Conservation (phyloP, 2,329 filamentous ascomycete genomes). For the Cercospora sojina region DNA sequence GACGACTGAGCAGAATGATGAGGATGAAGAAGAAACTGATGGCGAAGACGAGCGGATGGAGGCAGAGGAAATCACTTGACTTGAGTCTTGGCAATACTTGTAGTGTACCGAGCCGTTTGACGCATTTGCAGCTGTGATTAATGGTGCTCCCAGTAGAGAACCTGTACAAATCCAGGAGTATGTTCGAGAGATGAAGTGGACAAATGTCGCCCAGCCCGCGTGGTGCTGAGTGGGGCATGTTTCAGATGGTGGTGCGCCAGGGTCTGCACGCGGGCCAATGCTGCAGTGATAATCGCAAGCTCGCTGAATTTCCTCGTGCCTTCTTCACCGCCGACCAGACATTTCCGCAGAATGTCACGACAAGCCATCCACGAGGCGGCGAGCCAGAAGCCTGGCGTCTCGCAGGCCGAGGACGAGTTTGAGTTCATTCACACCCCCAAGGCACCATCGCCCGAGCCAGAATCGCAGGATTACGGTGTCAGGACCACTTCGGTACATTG, state of each 20-base stretch:
- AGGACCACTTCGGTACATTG: conserved; percentile 56
- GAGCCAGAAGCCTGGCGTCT: conserved; percentile 18
- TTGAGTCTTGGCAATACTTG: background rate
- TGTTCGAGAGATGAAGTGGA: background rate
- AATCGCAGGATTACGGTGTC: conserved; percentile 59
- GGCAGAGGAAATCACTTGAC: background rate
- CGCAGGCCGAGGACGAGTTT: conserved; percentile 55
- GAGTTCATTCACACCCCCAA: conserved; percentile 66
- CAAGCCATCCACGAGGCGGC: conserved; percentile 7
- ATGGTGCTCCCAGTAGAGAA: too few species aligned
- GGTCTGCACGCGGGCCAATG: conserved; percentile 1
- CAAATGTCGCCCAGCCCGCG: background rate
- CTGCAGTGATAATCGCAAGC: background rate
- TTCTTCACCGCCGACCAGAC: conserved; percentile 1
- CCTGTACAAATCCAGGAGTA: too few species aligned
- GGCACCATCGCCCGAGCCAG: conserved; percentile 51
- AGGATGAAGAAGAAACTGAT: background rate
- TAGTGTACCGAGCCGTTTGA: background rate
- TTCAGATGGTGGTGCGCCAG: background rate
- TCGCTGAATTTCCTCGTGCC: background rate
- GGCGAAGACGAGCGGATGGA: background rate
- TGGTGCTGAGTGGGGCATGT: conserved; percentile 4
- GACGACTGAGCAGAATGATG: background rate
- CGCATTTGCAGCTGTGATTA: background rate
- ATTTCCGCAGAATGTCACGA: conserved; percentile 1